A percentile compares a stretch with the other conserved stretches of the same genome.
phyloP scores from a whole-genome alignment of 495 filamentous ascomycete genomes.

The Penicillium taxi region DNA sequence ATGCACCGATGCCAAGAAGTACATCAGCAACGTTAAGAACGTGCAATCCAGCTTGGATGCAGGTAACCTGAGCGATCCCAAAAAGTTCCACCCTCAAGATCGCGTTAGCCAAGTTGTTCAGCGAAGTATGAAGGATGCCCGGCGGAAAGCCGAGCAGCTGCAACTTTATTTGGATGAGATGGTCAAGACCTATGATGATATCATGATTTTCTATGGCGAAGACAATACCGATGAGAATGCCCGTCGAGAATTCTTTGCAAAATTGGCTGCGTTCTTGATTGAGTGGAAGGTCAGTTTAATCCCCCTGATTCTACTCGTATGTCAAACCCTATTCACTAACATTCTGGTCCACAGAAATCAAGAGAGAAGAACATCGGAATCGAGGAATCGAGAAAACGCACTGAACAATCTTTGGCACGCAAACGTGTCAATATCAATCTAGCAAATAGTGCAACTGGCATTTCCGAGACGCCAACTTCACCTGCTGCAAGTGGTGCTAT shows the following conservation, averaged over 20 bases:
- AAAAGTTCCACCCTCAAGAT: constrained; percentile 97
- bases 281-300: constrained; percentile 73
- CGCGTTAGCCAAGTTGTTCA: constrained; percentile 87
- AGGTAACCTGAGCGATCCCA: constrained; percentile 90
- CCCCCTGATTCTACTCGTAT: constrained; percentile 22
- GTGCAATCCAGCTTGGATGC: constrained; percentile 85
- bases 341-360: constrained; percentile 53
- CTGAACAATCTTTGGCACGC: constrained; percentile 84
- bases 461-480: constrained; percentile 47
- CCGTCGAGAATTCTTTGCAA: constrained; percentile 92
- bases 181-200: constrained; percentile 83
- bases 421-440: constrained; percentile 64
- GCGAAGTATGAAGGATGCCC: constrained; percentile 90
- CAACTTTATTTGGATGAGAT: constrained; percentile 90
- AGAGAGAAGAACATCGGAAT: constrained; percentile 79
- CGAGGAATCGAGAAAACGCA: constrained; percentile 75
- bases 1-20: constrained; percentile 79
- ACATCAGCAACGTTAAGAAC: constrained; percentile 91
- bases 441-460: constrained; percentile 33
- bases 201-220: constrained; percentile 95
- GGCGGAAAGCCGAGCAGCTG: constrained; percentile 94
- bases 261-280: constrained; percentile 80
- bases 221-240: constrained; percentile 87
- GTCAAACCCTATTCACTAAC: constrained; percentile 11
- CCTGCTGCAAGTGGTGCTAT: constrained; percentile 85